Evolutionary conservation across 2,329 filamentous ascomycete species (phyloP).

Genomic region (Clonostachys sp.): DNA sequence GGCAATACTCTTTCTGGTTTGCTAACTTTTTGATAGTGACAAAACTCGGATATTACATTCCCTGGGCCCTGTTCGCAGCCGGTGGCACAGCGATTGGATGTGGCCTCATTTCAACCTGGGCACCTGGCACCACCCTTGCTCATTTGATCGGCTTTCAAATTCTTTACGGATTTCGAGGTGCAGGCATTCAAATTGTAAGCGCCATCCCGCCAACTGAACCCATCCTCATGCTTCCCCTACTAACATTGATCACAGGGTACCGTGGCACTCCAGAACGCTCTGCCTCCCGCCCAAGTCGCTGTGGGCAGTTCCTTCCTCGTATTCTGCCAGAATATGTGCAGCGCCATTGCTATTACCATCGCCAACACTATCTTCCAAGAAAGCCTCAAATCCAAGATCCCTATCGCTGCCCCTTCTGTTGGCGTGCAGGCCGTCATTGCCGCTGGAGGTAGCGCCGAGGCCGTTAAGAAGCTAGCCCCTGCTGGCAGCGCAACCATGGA

Average conservation of each 20-base stretch:
- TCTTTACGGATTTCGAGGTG: slow-evolving; percentile 35
- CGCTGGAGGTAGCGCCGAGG: slow-evolving; percentile 33
- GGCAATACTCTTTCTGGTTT: too few relatives aligned
- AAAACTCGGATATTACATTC: slow-evolving; percentile 7
- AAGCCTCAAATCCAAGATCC: slow-evolving; percentile 1
- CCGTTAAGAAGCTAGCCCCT: slow-evolving; percentile 29
- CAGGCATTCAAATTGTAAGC: slow-evolving; percentile 26
- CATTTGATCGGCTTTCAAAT: slow-evolving; percentile 44
- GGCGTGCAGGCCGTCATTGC: slow-evolving; percentile 4
- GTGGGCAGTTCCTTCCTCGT: slow-evolving; percentile 5
- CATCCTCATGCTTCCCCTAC: too few relatives aligned
- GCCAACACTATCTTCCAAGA: slow-evolving; percentile 8
- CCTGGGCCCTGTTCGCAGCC: slow-evolving; percentile 20
- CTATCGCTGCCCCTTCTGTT: slow-evolving; percentile 1
- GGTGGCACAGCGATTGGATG: slow-evolving; percentile 26
- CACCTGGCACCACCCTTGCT: slow-evolving; percentile 18
- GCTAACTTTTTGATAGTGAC: not conserved
- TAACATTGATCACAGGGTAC: not conserved
- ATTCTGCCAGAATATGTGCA: slow-evolving; percentile 36
- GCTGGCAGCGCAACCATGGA: slow-evolving; percentile 18
- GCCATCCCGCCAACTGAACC: too few relatives aligned
- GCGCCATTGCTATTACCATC: slow-evolving; percentile 32
- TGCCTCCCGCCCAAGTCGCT: slow-evolving; percentile 1
- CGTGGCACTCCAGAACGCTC: slow-evolving; percentile 7
- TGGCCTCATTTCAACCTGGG: slow-evolving; percentile 30